Base-by-base conservation (phyloP, 805 yeast genomes). In the Spathaspora arborariae region DNA sequence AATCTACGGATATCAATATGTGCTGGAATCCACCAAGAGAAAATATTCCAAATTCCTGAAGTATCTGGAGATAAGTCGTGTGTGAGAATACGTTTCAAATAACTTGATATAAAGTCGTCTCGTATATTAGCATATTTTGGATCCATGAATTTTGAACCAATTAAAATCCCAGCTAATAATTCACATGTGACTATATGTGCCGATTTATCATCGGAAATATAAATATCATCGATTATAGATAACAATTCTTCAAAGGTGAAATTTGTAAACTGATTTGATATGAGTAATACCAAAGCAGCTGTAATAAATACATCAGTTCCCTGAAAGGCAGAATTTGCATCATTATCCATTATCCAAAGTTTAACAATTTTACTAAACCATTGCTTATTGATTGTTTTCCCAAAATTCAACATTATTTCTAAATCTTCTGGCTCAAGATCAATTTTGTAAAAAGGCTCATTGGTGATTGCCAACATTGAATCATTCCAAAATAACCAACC, bases 401-500 rank as follows among this genome's bases (percentile, higher is more conserved):
- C 81, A 46, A 85, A 67, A 0, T 56, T 52, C 1, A 51, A 50
- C 22, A 88, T 52, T 0, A 77, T 64, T 2, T 52, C 49, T 0
- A 45, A 44, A 50, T 88, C 92, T 2, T 62, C 45, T 0, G 58
- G 65, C 13, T 57, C 67, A 16, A 84, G 64, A 1, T 62, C 54
- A 13, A 68, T 41, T 3, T 53, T 41, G 16, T 55, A 54, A 2
- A 53, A 48, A 2, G 64, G 58, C 5, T 66, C 64, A 5, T 59
- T 62, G 3, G 67, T 68, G 16, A 81, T 66, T 2, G 75, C 89
- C 18, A 61, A 58, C 62, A 84, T 56, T 0, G 65, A 53, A 16
- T 79, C 64, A 11, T 82, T 86, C 96, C 96, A 88, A 44, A 85
- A 84, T 7, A 86, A 63, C 81, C 90, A 85, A 0, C 96, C 94